Percentiles rank a stretch among this genome's conserved stretches.
Conservation (phyloP, 371 early-diverging fungal species). For the Umbelopsis sp. region DNA sequence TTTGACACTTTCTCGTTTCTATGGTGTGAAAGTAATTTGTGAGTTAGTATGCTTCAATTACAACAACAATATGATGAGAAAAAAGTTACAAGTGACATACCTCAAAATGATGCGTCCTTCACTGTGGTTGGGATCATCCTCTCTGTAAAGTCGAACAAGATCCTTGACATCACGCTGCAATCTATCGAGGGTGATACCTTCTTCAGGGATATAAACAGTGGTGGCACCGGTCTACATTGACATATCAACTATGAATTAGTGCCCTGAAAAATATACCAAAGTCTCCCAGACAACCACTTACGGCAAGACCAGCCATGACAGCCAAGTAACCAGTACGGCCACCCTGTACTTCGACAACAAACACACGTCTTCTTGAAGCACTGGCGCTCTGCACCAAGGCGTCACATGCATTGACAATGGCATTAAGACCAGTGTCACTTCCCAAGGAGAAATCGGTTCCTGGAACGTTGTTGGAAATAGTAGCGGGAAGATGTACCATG, state of each 20-base stretch:
- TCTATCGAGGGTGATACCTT: slow-evolving; percentile 79
- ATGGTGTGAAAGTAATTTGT: background rate
- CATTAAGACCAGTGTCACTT: slow-evolving; percentile 96
- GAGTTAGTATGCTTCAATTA: background rate
- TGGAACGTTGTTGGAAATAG: slow-evolving; percentile 98
- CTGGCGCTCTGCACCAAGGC: slow-evolving; percentile 91
- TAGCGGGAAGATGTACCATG: slow-evolving; percentile 94
- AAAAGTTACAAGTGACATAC: background rate
- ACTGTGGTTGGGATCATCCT: slow-evolving; percentile 63
- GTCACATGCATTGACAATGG: slow-evolving; percentile 94
- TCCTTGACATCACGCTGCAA: slow-evolving; percentile 86
- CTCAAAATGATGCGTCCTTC: slow-evolving; percentile 51
- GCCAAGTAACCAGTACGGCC: slow-evolving; percentile 97
- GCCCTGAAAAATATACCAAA: background rate
- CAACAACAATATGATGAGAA: background rate
- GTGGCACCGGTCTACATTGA: slow-evolving; percentile 79
- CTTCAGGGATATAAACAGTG: slow-evolving; percentile 95
- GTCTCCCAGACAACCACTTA: background rate
- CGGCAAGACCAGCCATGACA: slow-evolving; percentile 86
- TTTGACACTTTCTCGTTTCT: slow-evolving; percentile 83
- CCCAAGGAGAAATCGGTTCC: slow-evolving; percentile 97
- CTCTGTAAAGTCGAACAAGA: slow-evolving; percentile 74
- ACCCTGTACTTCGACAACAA: slow-evolving; percentile 98
- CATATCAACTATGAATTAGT: background rate
- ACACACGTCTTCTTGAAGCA: slow-evolving; percentile 92